Percentiles rank a stretch among this genome's conserved stretches.
Evolutionary conservation across 345 rosid genomes (phyloP).

Genomic region (Noccaea bulbosa): DNA sequence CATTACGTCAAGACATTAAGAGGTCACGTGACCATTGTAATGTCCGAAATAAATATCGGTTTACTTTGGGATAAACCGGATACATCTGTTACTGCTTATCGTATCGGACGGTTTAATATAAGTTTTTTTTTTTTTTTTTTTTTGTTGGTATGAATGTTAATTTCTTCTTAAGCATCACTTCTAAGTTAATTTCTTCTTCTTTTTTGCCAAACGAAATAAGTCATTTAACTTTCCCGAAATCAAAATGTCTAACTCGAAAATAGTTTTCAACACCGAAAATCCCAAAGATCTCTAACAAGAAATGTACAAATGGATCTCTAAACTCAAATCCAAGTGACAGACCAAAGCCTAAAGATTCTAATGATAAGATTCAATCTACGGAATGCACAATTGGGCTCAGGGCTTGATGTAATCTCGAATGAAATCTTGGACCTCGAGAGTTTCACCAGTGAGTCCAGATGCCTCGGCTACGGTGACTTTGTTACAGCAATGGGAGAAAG

Average conservation of each 20-base stretch:
- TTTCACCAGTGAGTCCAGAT: slow-evolving; percentile 76
- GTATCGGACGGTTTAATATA: no score
- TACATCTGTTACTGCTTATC: slow-evolving; percentile 5
- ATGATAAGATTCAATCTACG: slow-evolving; percentile 6
- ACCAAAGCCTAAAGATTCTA: slow-evolving; percentile 20
- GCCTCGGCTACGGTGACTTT: slow-evolving; percentile 73
- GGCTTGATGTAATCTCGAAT: slow-evolving; percentile 74
- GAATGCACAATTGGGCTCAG: slow-evolving; percentile 37
- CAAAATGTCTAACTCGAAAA: background rate
- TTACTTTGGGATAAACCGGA: slow-evolving; percentile 14
- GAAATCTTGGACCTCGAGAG: slow-evolving; percentile 65
- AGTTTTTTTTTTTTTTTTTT: no score
- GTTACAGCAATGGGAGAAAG: slow-evolving; percentile 78
- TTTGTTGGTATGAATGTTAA: no score
- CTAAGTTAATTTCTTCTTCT: no score
- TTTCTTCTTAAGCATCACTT: no score
- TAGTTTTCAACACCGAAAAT: no score
- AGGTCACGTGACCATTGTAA: slow-evolving; percentile 30
- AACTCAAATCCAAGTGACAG: slow-evolving; percentile 29
- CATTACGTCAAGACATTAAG: background rate
- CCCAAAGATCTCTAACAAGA: slow-evolving; percentile 26
- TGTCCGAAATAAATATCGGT: slow-evolving; percentile 15
- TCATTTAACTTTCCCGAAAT: background rate
- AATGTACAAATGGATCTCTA: slow-evolving; percentile 32
- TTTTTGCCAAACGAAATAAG: background rate